Base-by-base conservation (phyloP, 2,329 filamentous ascomycete genomes). In the Cordyceps cicadae region DNA sequence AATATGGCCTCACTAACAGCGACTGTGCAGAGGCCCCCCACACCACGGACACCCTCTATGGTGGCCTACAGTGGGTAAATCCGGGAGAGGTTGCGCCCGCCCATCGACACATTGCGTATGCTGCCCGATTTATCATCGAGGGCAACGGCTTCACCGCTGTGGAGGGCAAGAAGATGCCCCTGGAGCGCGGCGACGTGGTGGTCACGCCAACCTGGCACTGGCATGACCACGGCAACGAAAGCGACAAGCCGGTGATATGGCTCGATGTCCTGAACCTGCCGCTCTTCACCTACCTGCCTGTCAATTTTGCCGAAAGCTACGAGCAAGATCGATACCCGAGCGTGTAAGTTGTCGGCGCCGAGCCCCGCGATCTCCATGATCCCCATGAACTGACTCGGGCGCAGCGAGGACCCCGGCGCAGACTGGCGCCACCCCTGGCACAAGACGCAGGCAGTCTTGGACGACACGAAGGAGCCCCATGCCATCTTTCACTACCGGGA, bases 191-290 rank as follows among this genome's bases (percentile, higher is more conserved):
- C 9, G 82, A 85, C 63, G 79, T 85, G 1, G 80, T 85, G 15
- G 69, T 84, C 0, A 85, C 82, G 0, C 82, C 81, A 0, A 78
- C 75, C 0, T 85, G 82, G 82, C 79, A 83, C 66, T 85, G 79
- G 76, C 82, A 84, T 62, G 82, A 85, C 62, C 82, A 85, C 61
- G 82, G 82, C 3, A 84, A 84, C 53, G 81, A 85, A 61, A 78
- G 81, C 9, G 71, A 73, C 1, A 74, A 73, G 1, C 80, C 81
- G 0, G 79, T 84, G 67, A 78, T 85, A 32, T 85, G 82, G 82
- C 71, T 85, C 1, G 82, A 85, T 65, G 79, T 77, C 4, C 67
- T 85, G 1, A 79, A 85, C 68, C 67, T 85, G 1, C 81, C 82
- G 0, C 70, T 75, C 3, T 84, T 81, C 66, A 70, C 72, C 1